These are phyloP conservation scores for Radiomyces spectabilis DNA, from an alignment of 192 early-diverging fungal species.

Conservation along the genomic window DNA sequence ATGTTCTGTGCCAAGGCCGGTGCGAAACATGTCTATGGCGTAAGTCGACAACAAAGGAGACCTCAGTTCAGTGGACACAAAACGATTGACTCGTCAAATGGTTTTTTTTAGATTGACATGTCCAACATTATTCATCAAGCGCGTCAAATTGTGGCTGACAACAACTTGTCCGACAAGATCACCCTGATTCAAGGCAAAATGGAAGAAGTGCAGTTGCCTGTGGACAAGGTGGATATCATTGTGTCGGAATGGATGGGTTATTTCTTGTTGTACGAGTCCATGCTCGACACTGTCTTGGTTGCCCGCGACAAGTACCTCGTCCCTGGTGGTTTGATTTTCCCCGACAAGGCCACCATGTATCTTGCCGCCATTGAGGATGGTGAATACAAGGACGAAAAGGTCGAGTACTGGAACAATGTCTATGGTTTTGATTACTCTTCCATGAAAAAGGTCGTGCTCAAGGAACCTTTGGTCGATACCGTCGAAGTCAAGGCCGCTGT, in stretches of 20 bases:
- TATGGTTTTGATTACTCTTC: constrained; percentile 95
- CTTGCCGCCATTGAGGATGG: constrained; percentile 90
- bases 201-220: constrained; percentile 91
- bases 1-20: constrained; percentile 99
- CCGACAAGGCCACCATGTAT: constrained; percentile 80
- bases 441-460: constrained; percentile 80
- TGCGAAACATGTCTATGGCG: constrained; percentile 87
- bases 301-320: constrained; percentile 92
- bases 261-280: constrained; percentile 94
- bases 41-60: constrained; percentile 28
- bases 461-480: constrained; percentile 90
- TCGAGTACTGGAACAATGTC: constrained; percentile 75
- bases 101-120: constrained; percentile 77
- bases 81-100: too few species aligned
- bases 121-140: constrained; percentile 96
- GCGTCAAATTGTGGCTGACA: constrained; percentile 87
- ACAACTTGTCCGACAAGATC: constrained; percentile 81
- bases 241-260: constrained; percentile 99
- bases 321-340: constrained; percentile 83
- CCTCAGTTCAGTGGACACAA: too few species aligned
- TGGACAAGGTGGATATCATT: constrained; percentile 95
- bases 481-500: constrained; percentile 82
- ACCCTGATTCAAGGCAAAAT: constrained; percentile 92
- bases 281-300: constrained; percentile 99
- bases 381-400: constrained; percentile 56